Evolutionary conservation across 2,329 filamentous ascomycete genomes (phyloP).

Genomic region (Sporothrix schenckii): DNA sequence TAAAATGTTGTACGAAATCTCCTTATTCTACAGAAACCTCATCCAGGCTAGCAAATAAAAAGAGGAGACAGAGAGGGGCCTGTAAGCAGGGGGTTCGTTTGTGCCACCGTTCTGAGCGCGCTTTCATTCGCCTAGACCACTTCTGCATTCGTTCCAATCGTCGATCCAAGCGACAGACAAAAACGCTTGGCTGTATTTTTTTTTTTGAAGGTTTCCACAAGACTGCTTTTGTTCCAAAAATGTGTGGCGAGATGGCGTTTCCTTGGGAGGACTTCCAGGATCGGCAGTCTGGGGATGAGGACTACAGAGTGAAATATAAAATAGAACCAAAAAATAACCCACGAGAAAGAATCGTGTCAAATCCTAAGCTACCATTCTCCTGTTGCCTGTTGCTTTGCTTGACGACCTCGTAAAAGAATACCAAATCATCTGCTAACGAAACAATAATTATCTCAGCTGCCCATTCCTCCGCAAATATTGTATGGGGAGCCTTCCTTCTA

Average conservation of each 20-base stretch:
- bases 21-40: conserved; percentile 22
- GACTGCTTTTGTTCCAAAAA: neutral
- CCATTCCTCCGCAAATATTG: neutral
- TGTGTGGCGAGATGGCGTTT: neutral
- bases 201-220: neutral
- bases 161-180: conserved; percentile 16
- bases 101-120: conserved; percentile 3
- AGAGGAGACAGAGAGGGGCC: conserved; percentile 21
- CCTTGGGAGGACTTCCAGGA: neutral
- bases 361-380: conserved; percentile 2
- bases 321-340: neutral
- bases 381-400: neutral
- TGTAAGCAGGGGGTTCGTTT: neutral
- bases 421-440: conserved; percentile 10
- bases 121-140: conserved; percentile 22
- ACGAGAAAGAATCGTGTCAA: neutral
- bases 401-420: neutral
- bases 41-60: conserved; percentile 2
- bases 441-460: conserved; percentile 1
- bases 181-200: conserved; percentile 1
- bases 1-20: conserved; percentile 15
- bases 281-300: neutral
- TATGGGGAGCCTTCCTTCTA: conserved; percentile 20
- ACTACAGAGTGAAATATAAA: neutral
- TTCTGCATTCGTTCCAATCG: conserved; percentile 9